phyloP scores from a whole-genome alignment of 345 rosid species.

The Hirschfeldia incana region DNA sequence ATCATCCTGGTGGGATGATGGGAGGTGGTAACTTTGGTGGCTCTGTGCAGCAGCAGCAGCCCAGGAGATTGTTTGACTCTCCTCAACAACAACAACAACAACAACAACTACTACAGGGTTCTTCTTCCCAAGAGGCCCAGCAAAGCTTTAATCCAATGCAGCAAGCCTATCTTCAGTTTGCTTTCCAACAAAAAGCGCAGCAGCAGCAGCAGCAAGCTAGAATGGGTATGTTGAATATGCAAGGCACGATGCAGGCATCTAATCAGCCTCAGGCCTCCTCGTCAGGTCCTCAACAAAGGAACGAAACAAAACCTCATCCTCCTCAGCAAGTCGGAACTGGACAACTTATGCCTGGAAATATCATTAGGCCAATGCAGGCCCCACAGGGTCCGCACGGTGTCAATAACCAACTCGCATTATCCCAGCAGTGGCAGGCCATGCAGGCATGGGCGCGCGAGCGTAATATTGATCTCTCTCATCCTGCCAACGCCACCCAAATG shows the following conservation, averaged over 20 bases:
- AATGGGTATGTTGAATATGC: constrained; percentile 74
- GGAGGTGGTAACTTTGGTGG: constrained; percentile 70
- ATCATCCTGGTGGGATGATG: constrained; percentile 70
- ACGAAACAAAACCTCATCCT: constrained; percentile 53
- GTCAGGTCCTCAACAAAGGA: constrained; percentile 65
- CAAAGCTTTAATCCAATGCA: constrained; percentile 74
- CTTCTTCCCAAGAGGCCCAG: constrained; percentile 69
- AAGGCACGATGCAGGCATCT: constrained; percentile 76
- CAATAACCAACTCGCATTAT: constrained; percentile 66
- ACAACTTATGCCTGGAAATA: constrained; percentile 58
- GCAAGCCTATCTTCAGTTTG: constrained; percentile 84
- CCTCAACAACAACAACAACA: constrained; percentile 60
- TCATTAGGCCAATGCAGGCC: constrained; percentile 69
- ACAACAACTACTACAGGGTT: not conserved
- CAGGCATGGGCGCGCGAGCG: constrained; percentile 89
- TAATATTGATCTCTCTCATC: constrained; percentile 83
- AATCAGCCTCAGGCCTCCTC: constrained; percentile 82
- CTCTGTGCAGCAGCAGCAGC: constrained; percentile 77
- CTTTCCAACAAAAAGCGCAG: constrained; percentile 70
- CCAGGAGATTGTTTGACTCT: constrained; percentile 75
- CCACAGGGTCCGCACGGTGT: constrained; percentile 59
- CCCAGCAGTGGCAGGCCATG: constrained; percentile 80
- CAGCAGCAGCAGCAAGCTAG: constrained; percentile 86
- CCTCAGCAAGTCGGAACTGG: constrained; percentile 56
- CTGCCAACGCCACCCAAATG: constrained; percentile 86